A percentile compares a stretch with the other conserved stretches of the same genome.
Evolutionary conservation across 441 rosid species (phyloP).

Genomic region (Metrosideros polymorpha): DNA sequence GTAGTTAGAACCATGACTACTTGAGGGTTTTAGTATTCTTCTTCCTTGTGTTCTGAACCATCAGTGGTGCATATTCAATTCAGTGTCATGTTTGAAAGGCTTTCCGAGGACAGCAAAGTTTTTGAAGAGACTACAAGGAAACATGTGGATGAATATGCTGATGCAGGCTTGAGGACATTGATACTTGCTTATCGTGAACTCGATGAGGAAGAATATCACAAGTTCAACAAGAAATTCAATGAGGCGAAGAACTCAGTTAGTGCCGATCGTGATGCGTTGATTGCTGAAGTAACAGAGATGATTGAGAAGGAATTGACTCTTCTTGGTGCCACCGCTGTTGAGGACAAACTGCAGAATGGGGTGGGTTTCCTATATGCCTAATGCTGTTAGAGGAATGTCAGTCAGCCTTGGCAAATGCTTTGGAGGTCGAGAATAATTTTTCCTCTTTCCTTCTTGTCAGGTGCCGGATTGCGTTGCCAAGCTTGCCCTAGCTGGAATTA

Average conservation of each 20-base stretch:
- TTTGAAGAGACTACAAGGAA: accelerated
- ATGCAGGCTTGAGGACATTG: conserved; percentile 1
- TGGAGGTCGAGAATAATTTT: neutral
- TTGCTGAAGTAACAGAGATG: neutral
- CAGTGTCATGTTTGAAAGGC: neutral
- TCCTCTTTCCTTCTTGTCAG: neutral
- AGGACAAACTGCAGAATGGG: conserved; percentile 6
- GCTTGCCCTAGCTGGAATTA: neutral
- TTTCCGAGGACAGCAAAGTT: neutral
- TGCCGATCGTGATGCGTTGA: neutral
- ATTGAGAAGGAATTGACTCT: neutral
- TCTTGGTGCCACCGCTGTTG: neutral
- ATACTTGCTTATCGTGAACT: conserved; percentile 1
- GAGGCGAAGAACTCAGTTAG: neutral
- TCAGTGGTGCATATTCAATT: neutral
- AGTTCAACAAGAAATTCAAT: neutral
- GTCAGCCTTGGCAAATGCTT: neutral
- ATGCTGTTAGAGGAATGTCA: neutral
- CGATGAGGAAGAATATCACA: neutral
- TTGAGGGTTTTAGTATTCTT: neutral
- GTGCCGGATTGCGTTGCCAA: neutral
- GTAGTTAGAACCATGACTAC: neutral
- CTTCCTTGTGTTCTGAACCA: neutral
- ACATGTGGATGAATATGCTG: neutral
- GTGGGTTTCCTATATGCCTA: neutral